These are phyloP conservation scores for Aaosphaeria arxii DNA, from an alignment of 2,329 filamentous ascomycete genomes.

Conservation along the genomic window DNA sequence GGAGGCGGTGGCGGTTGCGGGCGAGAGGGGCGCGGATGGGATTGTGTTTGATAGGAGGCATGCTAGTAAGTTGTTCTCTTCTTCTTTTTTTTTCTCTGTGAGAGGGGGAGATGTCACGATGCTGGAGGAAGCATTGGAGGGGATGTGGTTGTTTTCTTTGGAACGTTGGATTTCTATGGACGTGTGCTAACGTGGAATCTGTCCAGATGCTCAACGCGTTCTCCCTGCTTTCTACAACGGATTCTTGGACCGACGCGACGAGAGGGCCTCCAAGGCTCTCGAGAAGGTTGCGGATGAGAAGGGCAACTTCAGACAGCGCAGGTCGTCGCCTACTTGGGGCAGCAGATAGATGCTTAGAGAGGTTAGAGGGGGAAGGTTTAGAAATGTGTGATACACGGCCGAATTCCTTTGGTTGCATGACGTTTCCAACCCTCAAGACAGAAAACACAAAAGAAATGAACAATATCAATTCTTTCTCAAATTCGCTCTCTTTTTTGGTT, in stretches of 20 bases:
- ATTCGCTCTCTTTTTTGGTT: too few relatives aligned
- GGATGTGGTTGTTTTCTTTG: neutral
- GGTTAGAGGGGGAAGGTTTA: neutral
- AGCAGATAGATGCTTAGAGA: slow-evolving; percentile 21
- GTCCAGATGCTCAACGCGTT: slow-evolving; percentile 30
- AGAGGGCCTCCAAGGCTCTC: slow-evolving; percentile 31
- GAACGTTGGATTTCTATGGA: neutral
- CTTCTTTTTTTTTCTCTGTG: too few relatives aligned
- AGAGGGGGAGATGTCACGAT: too few relatives aligned
- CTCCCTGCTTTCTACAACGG: slow-evolving; percentile 34
- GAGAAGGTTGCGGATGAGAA: slow-evolving; percentile 38
- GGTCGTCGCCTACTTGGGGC: slow-evolving; percentile 36
- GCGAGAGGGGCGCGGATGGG: slow-evolving; percentile 65
- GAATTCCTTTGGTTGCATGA: too few relatives aligned
- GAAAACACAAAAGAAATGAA: too few relatives aligned
- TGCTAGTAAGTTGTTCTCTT: slow-evolving; percentile 58
- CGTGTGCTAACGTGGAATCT: slow-evolving; percentile 8
- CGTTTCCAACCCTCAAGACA: too few relatives aligned
- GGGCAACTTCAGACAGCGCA: slow-evolving; percentile 37
- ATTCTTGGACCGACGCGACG: slow-evolving; percentile 32
- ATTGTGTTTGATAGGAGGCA: slow-evolving; percentile 74
- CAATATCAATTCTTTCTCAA: too few relatives aligned
- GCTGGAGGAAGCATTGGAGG: too few relatives aligned
- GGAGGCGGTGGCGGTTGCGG: slow-evolving; percentile 67
- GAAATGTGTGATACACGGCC: neutral